These are phyloP conservation scores for Abrus precatorius DNA, from an alignment of 306 rosid genomes.

Conservation along the genomic window DNA sequence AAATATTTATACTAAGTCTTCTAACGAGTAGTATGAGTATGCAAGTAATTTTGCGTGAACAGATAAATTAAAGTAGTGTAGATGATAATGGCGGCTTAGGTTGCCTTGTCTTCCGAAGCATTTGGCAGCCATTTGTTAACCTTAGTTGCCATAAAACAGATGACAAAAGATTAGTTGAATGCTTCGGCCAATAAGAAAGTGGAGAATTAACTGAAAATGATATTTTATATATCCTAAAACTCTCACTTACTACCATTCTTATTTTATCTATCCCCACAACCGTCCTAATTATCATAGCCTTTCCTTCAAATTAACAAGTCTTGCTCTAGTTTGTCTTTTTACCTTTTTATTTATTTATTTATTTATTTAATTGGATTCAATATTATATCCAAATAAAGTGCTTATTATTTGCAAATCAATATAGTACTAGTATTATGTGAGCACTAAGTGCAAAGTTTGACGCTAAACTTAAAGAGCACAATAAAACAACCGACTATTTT, in stretches of 20 bases:
- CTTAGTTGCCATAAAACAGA: constrained; percentile 11
- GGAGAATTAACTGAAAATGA: constrained; percentile 24
- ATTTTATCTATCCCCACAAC: constrained; percentile 31
- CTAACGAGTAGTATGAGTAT: no score
- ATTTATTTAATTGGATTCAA: not conserved
- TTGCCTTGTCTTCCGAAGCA: not conserved
- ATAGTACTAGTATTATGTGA: not conserved
- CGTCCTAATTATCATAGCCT: constrained; percentile 27
- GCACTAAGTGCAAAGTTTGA: not conserved
- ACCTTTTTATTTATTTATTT: not conserved
- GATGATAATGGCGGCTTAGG: not conserved
- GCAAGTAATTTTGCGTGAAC: no score
- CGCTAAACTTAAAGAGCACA: not conserved
- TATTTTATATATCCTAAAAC: no score
- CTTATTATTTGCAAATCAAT: constrained; percentile 9
- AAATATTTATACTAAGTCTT: no score
- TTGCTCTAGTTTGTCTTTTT: constrained; percentile 6
- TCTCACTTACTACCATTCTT: constrained; percentile 31
- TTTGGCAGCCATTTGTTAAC: constrained; percentile 6
- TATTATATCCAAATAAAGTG: not conserved
- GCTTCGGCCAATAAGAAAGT: constrained; percentile 12
- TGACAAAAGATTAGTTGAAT: constrained; percentile 23
- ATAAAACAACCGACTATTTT: not conserved
- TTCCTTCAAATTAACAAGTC: not conserved
- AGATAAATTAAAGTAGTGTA: no score